These are phyloP conservation scores for Sequoia sempervirens DNA, from an alignment of 75 land plant genomes.

Conservation along the genomic window DNA sequence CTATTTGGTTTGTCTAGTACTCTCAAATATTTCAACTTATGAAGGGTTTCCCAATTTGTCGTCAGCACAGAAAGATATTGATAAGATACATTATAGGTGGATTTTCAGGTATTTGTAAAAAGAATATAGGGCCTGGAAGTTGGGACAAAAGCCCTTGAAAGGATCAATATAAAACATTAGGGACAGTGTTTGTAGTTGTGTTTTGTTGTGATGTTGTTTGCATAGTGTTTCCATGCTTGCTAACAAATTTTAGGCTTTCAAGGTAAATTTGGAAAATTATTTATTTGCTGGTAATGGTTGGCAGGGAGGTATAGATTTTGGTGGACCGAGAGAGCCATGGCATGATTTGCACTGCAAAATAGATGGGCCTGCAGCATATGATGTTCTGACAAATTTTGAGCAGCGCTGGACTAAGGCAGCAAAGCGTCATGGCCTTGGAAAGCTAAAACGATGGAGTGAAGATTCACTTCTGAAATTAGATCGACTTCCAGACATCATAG, in stretches of 20 bases:
- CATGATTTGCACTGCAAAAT: slow-evolving; percentile 87
- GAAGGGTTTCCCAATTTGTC: no score
- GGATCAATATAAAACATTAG: background rate
- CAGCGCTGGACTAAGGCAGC: slow-evolving; percentile 76
- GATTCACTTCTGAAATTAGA: slow-evolving; percentile 57
- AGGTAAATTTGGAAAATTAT: background rate
- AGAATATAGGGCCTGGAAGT: background rate
- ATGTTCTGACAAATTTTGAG: slow-evolving; percentile 80
- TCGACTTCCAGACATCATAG: slow-evolving; percentile 60
- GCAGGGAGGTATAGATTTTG: slow-evolving; percentile 39
- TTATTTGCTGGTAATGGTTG: background rate
- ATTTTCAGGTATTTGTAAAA: background rate
- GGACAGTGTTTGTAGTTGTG: background rate
- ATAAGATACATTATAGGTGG: background rate
- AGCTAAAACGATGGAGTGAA: slow-evolving; percentile 32
- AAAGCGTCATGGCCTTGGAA: slow-evolving; percentile 39
- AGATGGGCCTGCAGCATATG: slow-evolving; percentile 95
- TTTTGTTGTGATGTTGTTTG: slow-evolving; percentile 2
- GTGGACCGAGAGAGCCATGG: slow-evolving; percentile 94
- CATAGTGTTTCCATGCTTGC: slow-evolving; percentile 29
- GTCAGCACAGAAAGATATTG: background rate
- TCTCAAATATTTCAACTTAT: no score
- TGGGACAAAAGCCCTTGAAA: background rate
- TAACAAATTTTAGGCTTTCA: slow-evolving; percentile 3
- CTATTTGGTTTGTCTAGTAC: no score